phyloP scores from a whole-genome alignment of 306 rosid genomes.

The Rubus idaeus region DNA sequence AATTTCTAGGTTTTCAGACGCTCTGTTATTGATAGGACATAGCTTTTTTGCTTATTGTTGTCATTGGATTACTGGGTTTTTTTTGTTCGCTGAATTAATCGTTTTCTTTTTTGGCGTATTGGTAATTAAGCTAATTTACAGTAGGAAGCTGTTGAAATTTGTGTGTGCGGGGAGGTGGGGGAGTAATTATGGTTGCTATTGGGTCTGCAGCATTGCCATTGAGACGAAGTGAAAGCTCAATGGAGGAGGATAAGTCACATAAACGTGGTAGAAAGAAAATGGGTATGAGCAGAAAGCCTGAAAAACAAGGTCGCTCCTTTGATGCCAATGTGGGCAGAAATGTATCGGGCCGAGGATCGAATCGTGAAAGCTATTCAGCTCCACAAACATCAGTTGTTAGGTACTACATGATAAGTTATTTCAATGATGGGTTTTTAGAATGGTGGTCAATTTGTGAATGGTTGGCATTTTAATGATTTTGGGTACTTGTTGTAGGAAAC shows the following conservation, averaged over 20 bases:
- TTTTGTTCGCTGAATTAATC: background rate
- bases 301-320: conserved; percentile 28
- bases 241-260: conserved; percentile 41
- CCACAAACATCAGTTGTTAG: conserved; percentile 47
- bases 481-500: conserved; percentile 57
- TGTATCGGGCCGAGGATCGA: conserved; percentile 22
- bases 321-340: conserved; percentile 29
- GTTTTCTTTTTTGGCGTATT: conserved; percentile 1
- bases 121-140: background rate
- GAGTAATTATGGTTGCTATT: conserved; percentile 40
- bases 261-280: conserved; percentile 35
- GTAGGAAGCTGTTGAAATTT: conserved; percentile 6
- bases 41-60: background rate
- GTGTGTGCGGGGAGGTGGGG: no score
- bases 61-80: background rate
- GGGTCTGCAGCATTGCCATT: conserved; percentile 54
- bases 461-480: conserved; percentile 12
- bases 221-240: conserved; percentile 29
- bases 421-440: background rate
- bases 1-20: background rate
- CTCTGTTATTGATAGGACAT: background rate
- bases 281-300: conserved; percentile 44
- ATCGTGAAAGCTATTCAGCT: conserved; percentile 18
- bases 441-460: background rate
- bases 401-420: conserved; percentile 30